Evolutionary conservation across 2,329 filamentous ascomycete species (phyloP).

Genomic region (Bipolaris victoriae): DNA sequence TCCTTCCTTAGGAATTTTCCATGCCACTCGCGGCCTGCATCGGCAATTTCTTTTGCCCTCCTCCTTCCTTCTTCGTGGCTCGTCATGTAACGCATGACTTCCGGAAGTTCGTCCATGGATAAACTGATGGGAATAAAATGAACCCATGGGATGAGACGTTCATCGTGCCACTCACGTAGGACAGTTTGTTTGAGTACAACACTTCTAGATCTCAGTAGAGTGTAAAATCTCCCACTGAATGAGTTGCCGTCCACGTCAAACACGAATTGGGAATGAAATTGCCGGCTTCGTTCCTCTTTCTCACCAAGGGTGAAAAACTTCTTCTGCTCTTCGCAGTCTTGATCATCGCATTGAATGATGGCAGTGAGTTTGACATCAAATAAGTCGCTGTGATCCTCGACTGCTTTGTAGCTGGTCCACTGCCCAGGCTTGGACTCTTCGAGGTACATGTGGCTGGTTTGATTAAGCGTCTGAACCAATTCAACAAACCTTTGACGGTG

Average conservation of each 20-base stretch:
- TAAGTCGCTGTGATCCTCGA: conserved; percentile 41
- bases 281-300: conserved; percentile 2
- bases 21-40: conserved; percentile 25
- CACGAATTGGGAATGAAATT: conserved; percentile 16
- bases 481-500: conserved; percentile 57
- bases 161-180: conserved; percentile 49
- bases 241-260: conserved; percentile 32
- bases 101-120: conserved; percentile 29
- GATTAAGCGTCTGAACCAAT: conserved; percentile 35
- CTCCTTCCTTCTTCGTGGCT: conserved; percentile 16
- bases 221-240: conserved; percentile 28
- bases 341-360: conserved; percentile 53
- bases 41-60: conserved; percentile 28
- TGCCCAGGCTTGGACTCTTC: neutral
- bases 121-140: conserved; percentile 43
- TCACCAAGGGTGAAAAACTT: conserved; percentile 19
- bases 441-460: conserved; percentile 16
- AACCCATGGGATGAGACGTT: conserved; percentile 44
- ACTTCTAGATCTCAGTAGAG: conserved; percentile 16
- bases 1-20: conserved; percentile 5
- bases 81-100: conserved; percentile 21
- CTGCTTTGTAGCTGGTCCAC: conserved; percentile 5
- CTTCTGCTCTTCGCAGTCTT: conserved; percentile 18
- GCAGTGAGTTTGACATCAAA: conserved; percentile 57
- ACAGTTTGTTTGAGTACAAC: conserved; percentile 43